Conservation (phyloP, 768 basidiomycete genomes). For the Mycena chlorophos region DNA sequence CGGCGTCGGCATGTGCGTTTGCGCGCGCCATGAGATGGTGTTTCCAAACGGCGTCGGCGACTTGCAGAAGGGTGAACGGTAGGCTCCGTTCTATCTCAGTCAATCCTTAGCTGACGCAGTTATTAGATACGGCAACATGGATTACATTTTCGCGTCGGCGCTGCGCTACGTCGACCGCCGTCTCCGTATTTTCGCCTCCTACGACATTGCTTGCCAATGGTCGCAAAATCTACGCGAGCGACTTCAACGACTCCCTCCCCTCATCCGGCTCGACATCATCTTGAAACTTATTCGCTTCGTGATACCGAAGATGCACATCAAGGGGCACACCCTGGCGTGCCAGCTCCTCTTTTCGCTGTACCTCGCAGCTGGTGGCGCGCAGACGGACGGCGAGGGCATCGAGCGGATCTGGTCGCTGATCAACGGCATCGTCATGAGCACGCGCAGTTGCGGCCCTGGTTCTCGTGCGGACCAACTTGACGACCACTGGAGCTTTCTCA, state of each 20-base stretch:
- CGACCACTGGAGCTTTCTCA: constrained; percentile 27
- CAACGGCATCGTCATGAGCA: constrained; percentile 28
- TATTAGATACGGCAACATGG: constrained; percentile 14
- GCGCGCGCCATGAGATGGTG: background rate
- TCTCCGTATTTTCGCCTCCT: constrained; percentile 8
- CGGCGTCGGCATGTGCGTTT: background rate
- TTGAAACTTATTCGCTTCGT: constrained; percentile 18
- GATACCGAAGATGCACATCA: constrained; percentile 32
- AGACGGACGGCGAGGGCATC: constrained; percentile 35
- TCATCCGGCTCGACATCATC: background rate
- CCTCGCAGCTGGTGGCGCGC: constrained; percentile 24
- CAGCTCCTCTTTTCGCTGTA: constrained; percentile 26
- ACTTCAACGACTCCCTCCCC: background rate
- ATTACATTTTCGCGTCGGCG: constrained; percentile 7
- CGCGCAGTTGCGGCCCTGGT: constrained; percentile 36
- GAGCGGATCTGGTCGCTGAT: constrained; percentile 31
- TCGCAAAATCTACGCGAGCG: background rate
- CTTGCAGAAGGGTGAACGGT: background rate
- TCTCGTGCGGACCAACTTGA: constrained; percentile 28
- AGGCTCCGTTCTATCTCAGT: background rate
- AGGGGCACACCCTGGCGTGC: constrained; percentile 26
- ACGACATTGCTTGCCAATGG: constrained; percentile 29
- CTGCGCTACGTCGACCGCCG: background rate
- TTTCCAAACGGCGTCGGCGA: background rate
- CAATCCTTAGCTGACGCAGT: background rate